Evolutionary conservation across 2,329 filamentous ascomycete species (phyloP).

Genomic region (Alternaria longipes): DNA sequence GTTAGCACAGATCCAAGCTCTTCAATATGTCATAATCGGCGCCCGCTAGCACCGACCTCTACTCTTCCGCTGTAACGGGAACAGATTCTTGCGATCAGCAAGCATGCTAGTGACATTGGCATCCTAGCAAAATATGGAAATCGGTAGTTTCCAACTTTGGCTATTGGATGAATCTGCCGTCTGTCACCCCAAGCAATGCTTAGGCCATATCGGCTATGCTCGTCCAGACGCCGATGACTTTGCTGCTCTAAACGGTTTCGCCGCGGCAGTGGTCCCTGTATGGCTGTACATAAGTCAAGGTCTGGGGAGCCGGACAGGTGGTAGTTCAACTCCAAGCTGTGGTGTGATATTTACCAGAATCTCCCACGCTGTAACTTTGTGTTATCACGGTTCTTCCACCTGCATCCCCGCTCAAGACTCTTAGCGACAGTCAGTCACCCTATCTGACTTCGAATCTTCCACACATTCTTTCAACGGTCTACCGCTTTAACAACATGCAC

Average conservation of each 20-base stretch:
- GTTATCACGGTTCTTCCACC: slow-evolving; percentile 6
- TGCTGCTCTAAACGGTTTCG: slow-evolving; percentile 15
- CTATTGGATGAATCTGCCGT: slow-evolving; percentile 16
- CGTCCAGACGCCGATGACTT: slow-evolving; percentile 9
- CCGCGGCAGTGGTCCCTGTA: slow-evolving; percentile 15
- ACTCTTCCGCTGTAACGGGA: slow-evolving; percentile 18
- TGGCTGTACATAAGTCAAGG: slow-evolving; percentile 15
- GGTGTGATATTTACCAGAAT: slow-evolving; percentile 29
- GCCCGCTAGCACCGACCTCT: slow-evolving; percentile 22
- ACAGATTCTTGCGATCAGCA: slow-evolving; percentile 16
- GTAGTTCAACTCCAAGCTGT: slow-evolving; percentile 7
- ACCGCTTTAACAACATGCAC: slow-evolving; percentile 47
- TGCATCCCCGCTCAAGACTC: slow-evolving; percentile 1
- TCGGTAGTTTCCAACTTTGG: slow-evolving; percentile 8
- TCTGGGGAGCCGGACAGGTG: slow-evolving; percentile 37
- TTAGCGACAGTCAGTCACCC: slow-evolving; percentile 2
- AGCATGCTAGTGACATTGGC: slow-evolving; percentile 9
- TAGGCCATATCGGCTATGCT: slow-evolving; percentile 13
- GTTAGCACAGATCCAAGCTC: slow-evolving; percentile 18
- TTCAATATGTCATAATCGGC: slow-evolving; percentile 38
- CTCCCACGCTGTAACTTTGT: slow-evolving; percentile 12
- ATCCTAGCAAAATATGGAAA: slow-evolving; percentile 10
- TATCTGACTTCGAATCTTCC: slow-evolving; percentile 1
- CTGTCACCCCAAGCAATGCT: slow-evolving; percentile 10
- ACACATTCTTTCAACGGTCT: not conserved